Evolutionary conservation across 1,284 basidiomycete genomes (phyloP), one percentile per base, ranked within the genome.

Genomic region (Leccinum fallax): DNA sequence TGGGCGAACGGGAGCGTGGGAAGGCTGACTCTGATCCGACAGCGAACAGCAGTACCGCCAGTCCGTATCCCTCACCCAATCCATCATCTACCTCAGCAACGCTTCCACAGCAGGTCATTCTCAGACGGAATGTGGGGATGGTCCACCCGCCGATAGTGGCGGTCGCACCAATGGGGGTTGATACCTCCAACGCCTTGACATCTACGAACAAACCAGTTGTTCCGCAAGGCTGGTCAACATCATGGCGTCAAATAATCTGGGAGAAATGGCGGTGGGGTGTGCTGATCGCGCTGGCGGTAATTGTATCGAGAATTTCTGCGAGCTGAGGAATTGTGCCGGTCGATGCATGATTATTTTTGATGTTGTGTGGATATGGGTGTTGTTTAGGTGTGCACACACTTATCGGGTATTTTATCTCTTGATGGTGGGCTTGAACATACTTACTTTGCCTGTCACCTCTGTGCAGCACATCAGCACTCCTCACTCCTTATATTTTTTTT

Each of bases 231-330:
- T 84, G 83, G 80, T 77, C 80, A 13, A 76, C 82, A 7, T 80
- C 83, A 6, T 86, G 87, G 84, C 81, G 86, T 55, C 82, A 84
- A 64, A 74, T 91, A 51, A 73, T 93, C n/a, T 89, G 85, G 84
- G 88, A 92, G 71, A 91, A 90, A 71, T 93, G 90, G 90, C 80
- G 88, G 63, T 90, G 90, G 85, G 89, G 90, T n/a, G 80, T 89
- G 32, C 74, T 93, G 61, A 88, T 93, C 63, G 87, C 85, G 3
- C 74, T 93, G 57, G 91, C 90, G 1, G 85, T 92, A 48, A 76
- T 92, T 57, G 83, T 93, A 16, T 92, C 90, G 48, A 83, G 88
- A 64, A 78, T 92, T 61, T 84, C 86, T 16, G 80, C 83, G 36
- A 67, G 62, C 36, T 75, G 69, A 77, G 54, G 52, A 34, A 19